Base-by-base conservation (phyloP, 1,284 basidiomycete genomes). In the Ustilago cynodontis region DNA sequence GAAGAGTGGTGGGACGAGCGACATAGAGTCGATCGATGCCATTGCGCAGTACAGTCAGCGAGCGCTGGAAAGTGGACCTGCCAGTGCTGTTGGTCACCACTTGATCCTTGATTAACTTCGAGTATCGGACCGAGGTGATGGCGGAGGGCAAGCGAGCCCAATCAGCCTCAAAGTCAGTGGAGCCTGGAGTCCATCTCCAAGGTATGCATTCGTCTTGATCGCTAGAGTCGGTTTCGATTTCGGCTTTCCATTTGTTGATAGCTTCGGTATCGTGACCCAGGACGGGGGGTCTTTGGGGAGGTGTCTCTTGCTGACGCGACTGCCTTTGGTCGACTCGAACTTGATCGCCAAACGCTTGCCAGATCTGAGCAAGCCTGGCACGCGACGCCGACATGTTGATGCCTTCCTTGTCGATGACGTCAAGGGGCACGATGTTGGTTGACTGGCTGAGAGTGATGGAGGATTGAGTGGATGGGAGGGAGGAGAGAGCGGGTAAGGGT, bases 1-100 rank as follows among this genome's bases (percentile, higher is more conserved):
- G 51, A 45, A 47, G 53, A 18, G 65, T 65, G 1, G 62, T 31
- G 10, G 71, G 71, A 9, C 71, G 71, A 10, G 65, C 37, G 16
- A 61, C 16, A 47, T 57, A 74, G 53, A 53, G 62, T 20, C 65
- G 50, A n/a, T 74, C 71, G 39, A 74, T 59, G 14, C 71, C 71
- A 35, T 74, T 74, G 13, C 35, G 22, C 5, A 69, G 29, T 0
- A 69, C 63, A 8, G 43, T 28, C 22, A 69, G 22, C 0, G 66
- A 66, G 28, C 58, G 55, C 16, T 39, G 56, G 33, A 69, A 69
- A 5, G 62, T 39, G 0, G 58, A n/a, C 24, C 22, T 22, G 2
- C 57, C 71, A 11, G 47, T 59, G 16, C n/a, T 51, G 47, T 65
- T 58, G 47, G 51, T 47, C 43, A 59, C 28, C 33, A 74, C 62